These are phyloP conservation scores for Annulohypoxylon maeteangense DNA, from an alignment of 495 filamentous ascomycete species.

Conservation along the genomic window DNA sequence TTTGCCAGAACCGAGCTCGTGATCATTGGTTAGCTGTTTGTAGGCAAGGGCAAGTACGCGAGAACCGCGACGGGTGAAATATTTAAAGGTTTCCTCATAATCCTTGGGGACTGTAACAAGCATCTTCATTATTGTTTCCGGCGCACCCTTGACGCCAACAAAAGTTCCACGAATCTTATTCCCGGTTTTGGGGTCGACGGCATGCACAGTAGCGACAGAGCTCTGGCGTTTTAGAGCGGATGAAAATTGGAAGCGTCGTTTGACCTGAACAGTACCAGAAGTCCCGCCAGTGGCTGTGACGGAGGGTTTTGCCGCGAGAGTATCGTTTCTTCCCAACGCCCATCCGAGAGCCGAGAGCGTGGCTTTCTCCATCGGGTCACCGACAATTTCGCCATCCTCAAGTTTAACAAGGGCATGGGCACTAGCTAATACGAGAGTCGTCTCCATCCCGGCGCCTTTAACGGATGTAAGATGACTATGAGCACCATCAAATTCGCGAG, in stretches of 20 bases:
- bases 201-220: conserved; percentile 83
- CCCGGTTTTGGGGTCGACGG: conserved; percentile 71
- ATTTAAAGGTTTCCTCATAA: conserved; percentile 98
- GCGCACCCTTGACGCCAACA: conserved; percentile 94
- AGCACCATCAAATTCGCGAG: conserved; percentile 76
- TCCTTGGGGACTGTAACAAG: conserved; percentile 81
- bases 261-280: conserved; percentile 80
- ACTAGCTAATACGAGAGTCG: conserved; percentile 92
- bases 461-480: conserved; percentile 78
- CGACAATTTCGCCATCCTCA: conserved; percentile 96
- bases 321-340: conserved; percentile 89
- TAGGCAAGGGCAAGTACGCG: conserved; percentile 94
- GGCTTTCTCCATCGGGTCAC: conserved; percentile 99
- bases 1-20: conserved; percentile 80
- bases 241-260: conserved; percentile 97
- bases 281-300: conserved; percentile 56
- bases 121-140: conserved; percentile 95
- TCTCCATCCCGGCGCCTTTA: conserved; percentile 73
- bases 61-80: conserved; percentile 94
- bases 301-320: conserved; percentile 68
- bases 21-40: conserved; percentile 83
- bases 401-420: conserved; percentile 95
- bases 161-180: conserved; percentile 84
- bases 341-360: conserved; percentile 90
- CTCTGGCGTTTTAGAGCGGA: conserved; percentile 96